Conservation (phyloP, 306 rosid species). For the Hippophae gyantsensis region DNA sequence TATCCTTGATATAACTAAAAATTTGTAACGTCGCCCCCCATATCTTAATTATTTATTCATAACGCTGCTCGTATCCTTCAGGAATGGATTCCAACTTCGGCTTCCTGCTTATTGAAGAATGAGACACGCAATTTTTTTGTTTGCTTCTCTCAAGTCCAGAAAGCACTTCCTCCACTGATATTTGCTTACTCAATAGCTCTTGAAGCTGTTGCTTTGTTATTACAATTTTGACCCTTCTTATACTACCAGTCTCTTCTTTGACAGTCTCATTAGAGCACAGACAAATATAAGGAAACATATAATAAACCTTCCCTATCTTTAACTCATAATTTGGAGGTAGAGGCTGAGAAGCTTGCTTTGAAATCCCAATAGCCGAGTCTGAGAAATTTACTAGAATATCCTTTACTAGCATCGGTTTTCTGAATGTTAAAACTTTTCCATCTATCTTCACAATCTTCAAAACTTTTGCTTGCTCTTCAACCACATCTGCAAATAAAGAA, state of each 20-base stretch:
- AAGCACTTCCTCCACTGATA: conserved; percentile 39
- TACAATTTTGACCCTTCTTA: conserved; percentile 52
- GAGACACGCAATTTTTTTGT: background rate
- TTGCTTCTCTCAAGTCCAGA: conserved; percentile 15
- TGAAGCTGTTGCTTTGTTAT: conserved; percentile 56
- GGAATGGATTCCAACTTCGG: conserved; percentile 54
- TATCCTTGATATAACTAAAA: no score
- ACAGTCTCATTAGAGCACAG: background rate
- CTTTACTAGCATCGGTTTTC: conserved; percentile 34
- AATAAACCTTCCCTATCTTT: conserved; percentile 43
- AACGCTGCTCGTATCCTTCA: conserved; percentile 38
- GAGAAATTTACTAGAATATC: conserved; percentile 38
- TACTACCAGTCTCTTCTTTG: conserved; percentile 5
- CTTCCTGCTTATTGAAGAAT: conserved; percentile 24
- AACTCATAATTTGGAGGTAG: conserved; percentile 41
- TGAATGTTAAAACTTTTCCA: conserved; percentile 45
- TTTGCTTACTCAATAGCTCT: conserved; percentile 41
- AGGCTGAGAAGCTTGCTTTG: conserved; percentile 30
- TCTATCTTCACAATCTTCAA: conserved; percentile 43
- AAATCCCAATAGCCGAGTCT: conserved; percentile 21
- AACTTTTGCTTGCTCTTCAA: conserved; percentile 18
- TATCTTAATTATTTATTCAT: background rate
- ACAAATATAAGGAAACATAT: conserved; percentile 30
- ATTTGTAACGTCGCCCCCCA: no score
- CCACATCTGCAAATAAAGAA: conserved; percentile 8